phyloP scores from a whole-genome alignment of 2,329 filamentous ascomycete species.

The Tolypocladium sp. region DNA sequence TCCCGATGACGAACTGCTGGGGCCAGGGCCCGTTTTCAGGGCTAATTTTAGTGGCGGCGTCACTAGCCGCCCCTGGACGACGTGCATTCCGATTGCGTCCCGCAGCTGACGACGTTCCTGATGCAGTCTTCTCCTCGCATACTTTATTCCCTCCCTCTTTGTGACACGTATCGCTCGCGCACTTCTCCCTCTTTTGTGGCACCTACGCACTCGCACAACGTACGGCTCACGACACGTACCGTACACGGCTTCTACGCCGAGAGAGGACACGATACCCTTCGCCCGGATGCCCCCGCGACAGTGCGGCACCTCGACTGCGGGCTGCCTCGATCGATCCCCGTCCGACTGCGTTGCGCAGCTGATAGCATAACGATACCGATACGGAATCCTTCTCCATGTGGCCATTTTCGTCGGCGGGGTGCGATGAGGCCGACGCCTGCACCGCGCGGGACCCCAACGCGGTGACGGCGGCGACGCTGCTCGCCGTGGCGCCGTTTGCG shows the following conservation, averaged over 20 bases:
- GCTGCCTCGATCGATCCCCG: slow-evolving; percentile 5
- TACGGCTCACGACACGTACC: background rate
- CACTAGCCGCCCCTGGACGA: no score
- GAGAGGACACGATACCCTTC: background rate
- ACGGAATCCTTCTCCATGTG: slow-evolving; percentile 18
- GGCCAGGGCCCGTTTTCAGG: no score
- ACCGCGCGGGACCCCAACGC: slow-evolving; percentile 31
- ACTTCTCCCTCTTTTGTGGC: background rate
- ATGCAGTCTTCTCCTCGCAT: background rate
- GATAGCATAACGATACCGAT: background rate
- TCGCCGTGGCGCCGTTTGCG: slow-evolving; percentile 62
- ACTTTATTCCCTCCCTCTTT: background rate
- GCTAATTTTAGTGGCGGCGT: no score
- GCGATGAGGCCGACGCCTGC: slow-evolving; percentile 48
- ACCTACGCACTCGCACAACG: background rate
- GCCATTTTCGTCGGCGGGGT: slow-evolving; percentile 31
- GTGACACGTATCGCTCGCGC: background rate
- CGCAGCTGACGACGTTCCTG: no score
- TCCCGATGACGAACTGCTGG: no score
- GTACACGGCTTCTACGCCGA: background rate
- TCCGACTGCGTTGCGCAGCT: background rate
- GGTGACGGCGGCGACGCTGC: slow-evolving; percentile 34
- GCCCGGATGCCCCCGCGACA: background rate
- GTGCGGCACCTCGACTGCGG: background rate
- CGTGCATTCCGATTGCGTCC: no score